Conservation (phyloP, 352 stramenopile species). For the Phytophthora litchii region DNA sequence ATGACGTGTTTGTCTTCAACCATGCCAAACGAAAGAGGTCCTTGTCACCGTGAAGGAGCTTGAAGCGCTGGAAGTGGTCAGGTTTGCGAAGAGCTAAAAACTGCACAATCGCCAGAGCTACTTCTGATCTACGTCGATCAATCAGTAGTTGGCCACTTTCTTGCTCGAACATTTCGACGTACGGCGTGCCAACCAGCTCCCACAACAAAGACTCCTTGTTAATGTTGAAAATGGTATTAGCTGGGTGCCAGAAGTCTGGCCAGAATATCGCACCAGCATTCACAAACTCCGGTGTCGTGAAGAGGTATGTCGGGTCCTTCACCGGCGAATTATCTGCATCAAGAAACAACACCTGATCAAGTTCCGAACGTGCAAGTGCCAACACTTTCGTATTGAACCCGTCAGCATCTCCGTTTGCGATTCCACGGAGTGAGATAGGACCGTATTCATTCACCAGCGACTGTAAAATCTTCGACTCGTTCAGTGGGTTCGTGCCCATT, state of each 20-base stretch:
- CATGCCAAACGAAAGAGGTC: constrained; percentile 61
- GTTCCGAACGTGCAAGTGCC: constrained; percentile 41
- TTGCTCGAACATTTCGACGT: constrained; percentile 69
- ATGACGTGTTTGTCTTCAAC: constrained; percentile 49
- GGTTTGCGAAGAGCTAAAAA: constrained; percentile 45
- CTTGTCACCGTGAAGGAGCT: constrained; percentile 59
- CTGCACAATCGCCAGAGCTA: constrained; percentile 39
- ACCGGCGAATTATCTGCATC: constrained; percentile 59
- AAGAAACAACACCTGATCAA: constrained; percentile 59
- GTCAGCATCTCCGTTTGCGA: constrained; percentile 30
- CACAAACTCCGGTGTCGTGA: constrained; percentile 41
- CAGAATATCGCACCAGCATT: constrained; percentile 58
- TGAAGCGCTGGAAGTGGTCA: constrained; percentile 34
- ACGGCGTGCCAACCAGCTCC: constrained; percentile 46
- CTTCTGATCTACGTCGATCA: constrained; percentile 34
- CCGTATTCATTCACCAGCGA: constrained; percentile 27
- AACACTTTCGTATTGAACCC: constrained; percentile 63
- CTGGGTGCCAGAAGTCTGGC: constrained; percentile 70
- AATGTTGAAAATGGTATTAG: constrained; percentile 66
- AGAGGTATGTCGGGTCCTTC: constrained; percentile 57
- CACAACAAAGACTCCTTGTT: constrained; percentile 56
- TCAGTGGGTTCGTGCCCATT: constrained; percentile 24
- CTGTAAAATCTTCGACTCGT: constrained; percentile 27
- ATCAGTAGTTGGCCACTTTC: constrained; percentile 64
- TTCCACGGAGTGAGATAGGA: constrained; percentile 30